phyloP scores from a whole-genome alignment of 805 yeast species.

The Metschnikowia peoriensis region DNA sequence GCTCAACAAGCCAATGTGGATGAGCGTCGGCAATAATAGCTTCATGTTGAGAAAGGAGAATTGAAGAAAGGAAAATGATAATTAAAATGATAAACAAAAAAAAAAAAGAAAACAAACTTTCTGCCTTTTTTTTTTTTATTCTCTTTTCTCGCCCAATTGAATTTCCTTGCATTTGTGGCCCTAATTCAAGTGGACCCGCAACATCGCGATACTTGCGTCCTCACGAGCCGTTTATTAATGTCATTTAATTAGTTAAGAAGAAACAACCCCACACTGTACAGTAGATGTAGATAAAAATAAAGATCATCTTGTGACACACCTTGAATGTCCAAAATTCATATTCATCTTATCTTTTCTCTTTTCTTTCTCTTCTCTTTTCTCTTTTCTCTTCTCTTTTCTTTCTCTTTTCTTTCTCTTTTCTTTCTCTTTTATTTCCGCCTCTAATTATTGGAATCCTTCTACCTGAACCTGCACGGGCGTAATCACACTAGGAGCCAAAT shows the following conservation, averaged over 20 bases:
- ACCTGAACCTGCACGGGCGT: conserved; percentile 40
- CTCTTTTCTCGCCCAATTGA: not conserved
- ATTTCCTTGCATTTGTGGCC: not conserved
- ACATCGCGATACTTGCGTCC: not conserved
- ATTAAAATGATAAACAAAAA: not conserved
- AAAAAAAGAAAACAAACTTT: not conserved
- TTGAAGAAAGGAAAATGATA: not conserved
- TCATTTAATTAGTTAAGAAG: no score
- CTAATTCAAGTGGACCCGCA: not conserved
- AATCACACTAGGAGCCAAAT: conserved; percentile 35
- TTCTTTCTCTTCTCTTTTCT: not conserved
- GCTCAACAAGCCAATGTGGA: not conserved
- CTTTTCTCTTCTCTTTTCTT: not conserved
- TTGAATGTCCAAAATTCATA: not conserved
- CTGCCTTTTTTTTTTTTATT: not conserved
- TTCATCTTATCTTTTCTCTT: not conserved
- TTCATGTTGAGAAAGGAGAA: not conserved
- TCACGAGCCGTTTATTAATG: not conserved
- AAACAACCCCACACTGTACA: not conserved
- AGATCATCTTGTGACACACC: no score
- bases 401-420: not conserved
- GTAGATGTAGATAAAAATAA: not conserved
- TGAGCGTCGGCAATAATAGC: not conserved
- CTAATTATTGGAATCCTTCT: conserved; percentile 19
- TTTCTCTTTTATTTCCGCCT: not conserved